Conservation (phyloP, 176 grass and related monocot species). For the Guadua angustifolia region DNA sequence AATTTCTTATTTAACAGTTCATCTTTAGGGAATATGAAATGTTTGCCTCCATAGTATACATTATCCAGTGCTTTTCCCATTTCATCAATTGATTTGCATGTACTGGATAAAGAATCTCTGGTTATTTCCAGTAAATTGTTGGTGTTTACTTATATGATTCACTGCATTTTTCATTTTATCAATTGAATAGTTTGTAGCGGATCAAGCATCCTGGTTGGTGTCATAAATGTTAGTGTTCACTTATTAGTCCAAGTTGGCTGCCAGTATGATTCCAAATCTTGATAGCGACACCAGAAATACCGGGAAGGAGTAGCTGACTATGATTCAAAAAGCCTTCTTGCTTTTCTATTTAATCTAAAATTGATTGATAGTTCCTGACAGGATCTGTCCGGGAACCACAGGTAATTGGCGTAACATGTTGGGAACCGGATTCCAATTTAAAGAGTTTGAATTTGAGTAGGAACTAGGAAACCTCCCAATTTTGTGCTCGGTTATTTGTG, state of each 20-base stretch:
- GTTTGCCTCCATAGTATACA: not conserved
- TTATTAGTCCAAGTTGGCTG: not conserved
- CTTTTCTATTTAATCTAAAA: not conserved
- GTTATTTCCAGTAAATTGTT: conserved; percentile 11
- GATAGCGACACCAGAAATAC: not conserved
- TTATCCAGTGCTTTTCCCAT: not conserved
- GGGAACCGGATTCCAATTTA: not conserved
- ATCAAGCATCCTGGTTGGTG: conserved; percentile 10
- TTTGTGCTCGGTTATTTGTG: not conserved
- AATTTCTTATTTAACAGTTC: conserved; percentile 18
- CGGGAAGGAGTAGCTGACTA: not conserved
- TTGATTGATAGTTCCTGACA: not conserved
- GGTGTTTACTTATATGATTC: not conserved
- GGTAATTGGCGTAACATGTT: conserved; percentile 1
- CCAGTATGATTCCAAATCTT: not conserved
- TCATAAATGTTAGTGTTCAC: not conserved
- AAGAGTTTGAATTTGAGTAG: conserved; percentile 12
- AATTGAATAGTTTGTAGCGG: conserved; percentile 17
- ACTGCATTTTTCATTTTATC: not conserved
- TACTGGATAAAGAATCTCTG: not conserved
- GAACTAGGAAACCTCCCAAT: not conserved
- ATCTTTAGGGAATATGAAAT: not conserved
- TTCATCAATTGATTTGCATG: conserved; percentile 13
- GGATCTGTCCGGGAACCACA: not conserved
- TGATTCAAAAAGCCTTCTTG: not conserved